These are phyloP conservation scores for Dothistroma pini DNA, from an alignment of 2,329 filamentous ascomycete genomes.

Conservation along the genomic window DNA sequence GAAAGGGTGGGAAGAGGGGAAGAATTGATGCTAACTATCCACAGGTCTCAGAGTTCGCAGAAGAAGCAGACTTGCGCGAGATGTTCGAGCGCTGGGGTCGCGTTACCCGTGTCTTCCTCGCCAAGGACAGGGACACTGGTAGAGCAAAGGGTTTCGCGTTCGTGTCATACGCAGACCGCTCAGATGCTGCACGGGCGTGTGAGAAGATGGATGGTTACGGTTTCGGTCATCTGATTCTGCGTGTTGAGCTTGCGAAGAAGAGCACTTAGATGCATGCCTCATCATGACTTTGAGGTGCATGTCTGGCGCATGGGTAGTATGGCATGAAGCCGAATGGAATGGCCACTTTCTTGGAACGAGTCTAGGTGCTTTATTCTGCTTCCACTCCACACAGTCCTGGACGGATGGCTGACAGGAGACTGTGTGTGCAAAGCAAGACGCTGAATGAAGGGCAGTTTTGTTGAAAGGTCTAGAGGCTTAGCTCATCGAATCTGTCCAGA, in stretches of 20 bases:
- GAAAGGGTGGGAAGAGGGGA: background rate
- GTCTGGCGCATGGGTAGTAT: background rate
- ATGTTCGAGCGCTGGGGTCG: slow-evolving; percentile 98
- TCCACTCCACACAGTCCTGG: background rate
- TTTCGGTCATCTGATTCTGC: slow-evolving; percentile 81
- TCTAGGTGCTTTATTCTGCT: background rate
- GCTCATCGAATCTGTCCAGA: too few species aligned
- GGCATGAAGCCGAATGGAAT: background rate
- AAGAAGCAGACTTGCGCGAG: slow-evolving; percentile 90
- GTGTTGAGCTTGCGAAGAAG: slow-evolving; percentile 82
- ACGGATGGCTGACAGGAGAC: background rate
- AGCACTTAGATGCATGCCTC: slow-evolving; percentile 26
- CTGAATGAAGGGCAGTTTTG: too few species aligned
- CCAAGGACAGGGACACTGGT: slow-evolving; percentile 95
- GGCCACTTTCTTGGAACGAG: background rate
- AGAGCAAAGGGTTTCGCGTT: slow-evolving; percentile 98
- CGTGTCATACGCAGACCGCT: slow-evolving; percentile 89
- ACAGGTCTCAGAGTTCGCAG: slow-evolving; percentile 92
- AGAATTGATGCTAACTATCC: slow-evolving; percentile 17
- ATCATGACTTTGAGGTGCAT: background rate
- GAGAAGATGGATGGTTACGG: slow-evolving; percentile 96
- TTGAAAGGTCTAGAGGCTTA: too few species aligned
- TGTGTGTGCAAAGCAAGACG: too few species aligned
- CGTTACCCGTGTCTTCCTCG: slow-evolving; percentile 94
- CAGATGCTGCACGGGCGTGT: slow-evolving; percentile 87